Evolutionary conservation across 352 stramenopile species (phyloP).

Genomic region (Globisporangium okanoganense): DNA sequence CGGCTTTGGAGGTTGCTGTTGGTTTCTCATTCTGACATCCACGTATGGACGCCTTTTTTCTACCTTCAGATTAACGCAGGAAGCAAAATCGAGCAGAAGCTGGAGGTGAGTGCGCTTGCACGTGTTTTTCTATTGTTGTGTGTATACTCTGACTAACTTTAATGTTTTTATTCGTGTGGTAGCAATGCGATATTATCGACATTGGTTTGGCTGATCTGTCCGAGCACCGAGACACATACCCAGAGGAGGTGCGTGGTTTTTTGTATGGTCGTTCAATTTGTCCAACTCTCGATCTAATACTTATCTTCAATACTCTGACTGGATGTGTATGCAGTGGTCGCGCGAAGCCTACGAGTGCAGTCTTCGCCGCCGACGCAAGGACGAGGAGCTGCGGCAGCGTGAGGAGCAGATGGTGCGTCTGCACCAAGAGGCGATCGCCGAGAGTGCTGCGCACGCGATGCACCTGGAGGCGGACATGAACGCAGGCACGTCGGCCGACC

Average conservation of each 20-base stretch:
- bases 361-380: constrained; percentile 49
- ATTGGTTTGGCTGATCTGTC: constrained; percentile 68
- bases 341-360: constrained; percentile 42
- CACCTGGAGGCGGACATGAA: constrained; percentile 70
- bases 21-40: neutral
- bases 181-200: constrained; percentile 85
- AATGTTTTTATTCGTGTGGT: neutral
- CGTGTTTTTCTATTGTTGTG: neutral
- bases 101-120: constrained; percentile 45
- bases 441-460: constrained; percentile 69
- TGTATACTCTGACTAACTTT: neutral
- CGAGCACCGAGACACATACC: constrained; percentile 63
- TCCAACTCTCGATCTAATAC: no score
- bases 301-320: neutral
- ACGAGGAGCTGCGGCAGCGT: constrained; percentile 60
- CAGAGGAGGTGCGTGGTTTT: constrained; percentile 51
- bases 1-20: neutral
- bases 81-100: constrained; percentile 63
- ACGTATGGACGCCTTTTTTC: neutral
- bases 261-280: neutral
- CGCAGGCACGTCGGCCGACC: constrained; percentile 32
- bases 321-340: constrained; percentile 41
- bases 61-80: constrained; percentile 52
- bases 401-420: constrained; percentile 66
- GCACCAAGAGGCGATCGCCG: constrained; percentile 66